Evolutionary conservation across 345 rosid genomes (phyloP).

Genomic region (Salix koriyanagi): DNA sequence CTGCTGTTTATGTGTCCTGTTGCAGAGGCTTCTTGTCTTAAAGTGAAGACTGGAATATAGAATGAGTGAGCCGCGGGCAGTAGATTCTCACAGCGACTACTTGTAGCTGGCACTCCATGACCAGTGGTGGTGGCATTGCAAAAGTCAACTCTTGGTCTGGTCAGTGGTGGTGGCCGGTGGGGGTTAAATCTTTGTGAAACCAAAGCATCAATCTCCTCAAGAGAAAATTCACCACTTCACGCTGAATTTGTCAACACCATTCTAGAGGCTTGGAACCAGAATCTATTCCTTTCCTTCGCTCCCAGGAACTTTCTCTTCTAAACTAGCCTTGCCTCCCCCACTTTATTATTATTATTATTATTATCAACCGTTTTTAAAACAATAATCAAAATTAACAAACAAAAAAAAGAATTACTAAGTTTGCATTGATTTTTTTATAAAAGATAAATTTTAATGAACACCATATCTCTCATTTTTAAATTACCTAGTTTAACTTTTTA

Average conservation of each 20-base stretch:
- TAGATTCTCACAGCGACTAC: background rate
- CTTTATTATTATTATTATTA: no score
- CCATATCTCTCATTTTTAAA: no score
- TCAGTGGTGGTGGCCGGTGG: background rate
- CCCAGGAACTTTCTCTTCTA: no score
- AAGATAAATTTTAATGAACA: no score
- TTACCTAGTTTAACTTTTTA: no score
- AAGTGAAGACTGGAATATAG: background rate
- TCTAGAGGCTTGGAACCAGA: background rate
- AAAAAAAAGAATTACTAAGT: no score
- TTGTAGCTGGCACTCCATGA: background rate
- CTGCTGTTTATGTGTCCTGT: background rate
- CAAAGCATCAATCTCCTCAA: no score
- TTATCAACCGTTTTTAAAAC: no score
- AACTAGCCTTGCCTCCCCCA: no score
- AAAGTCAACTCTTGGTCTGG: background rate
- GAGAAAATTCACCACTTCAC: background rate
- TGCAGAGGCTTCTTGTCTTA: background rate
- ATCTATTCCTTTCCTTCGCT: background rate
- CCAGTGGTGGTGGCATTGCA: background rate
- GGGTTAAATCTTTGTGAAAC: no score
- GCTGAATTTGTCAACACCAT: background rate
- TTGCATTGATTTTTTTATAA: no score
- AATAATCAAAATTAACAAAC: no score
- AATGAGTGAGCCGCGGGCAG: background rate